A percentile compares a stretch with the other conserved stretches of the same genome.
phyloP scores from a whole-genome alignment of 2,329 filamentous ascomycete species.

The Talaromyces piceae region DNA sequence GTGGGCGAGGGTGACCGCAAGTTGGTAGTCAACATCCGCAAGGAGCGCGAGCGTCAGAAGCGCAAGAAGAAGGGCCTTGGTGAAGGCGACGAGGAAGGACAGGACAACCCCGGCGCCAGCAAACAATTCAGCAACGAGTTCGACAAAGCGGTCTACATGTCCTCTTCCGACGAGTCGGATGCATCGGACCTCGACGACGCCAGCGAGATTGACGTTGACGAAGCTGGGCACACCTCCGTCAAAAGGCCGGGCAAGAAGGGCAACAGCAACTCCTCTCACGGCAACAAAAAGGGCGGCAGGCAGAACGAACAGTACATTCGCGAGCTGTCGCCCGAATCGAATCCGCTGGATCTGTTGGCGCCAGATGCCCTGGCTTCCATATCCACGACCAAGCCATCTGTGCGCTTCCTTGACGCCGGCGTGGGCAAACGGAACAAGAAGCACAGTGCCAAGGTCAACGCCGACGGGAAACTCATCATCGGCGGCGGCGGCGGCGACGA shows the following conservation, averaged over 20 bases:
- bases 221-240: constrained; percentile 20
- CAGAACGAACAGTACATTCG: constrained; percentile 65
- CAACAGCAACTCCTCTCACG: no score
- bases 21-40: constrained; percentile 87
- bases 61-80: constrained; percentile 69
- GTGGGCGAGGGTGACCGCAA: constrained; percentile 84
- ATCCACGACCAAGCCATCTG: constrained; percentile 72
- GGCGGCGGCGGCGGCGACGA: constrained; percentile 30
- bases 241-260: constrained; percentile 51
- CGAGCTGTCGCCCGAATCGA: constrained; percentile 71
- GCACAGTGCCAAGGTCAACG: constrained; percentile 35
- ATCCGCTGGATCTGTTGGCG: constrained; percentile 88
- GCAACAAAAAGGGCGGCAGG: constrained; percentile 5
- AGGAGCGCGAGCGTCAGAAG: constrained; percentile 86
- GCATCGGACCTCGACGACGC: constrained; percentile 54
- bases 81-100: constrained; percentile 46
- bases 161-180: constrained; percentile 38
- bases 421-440: constrained; percentile 30
- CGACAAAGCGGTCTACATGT: constrained; percentile 82
- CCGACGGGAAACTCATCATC: constrained; percentile 40
- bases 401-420: constrained; percentile 36
- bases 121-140: constrained; percentile 76
- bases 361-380: constrained; percentile 86
- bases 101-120: constrained; percentile 46
- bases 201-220: constrained; percentile 36